These are phyloP conservation scores for Funneliformis caledonium DNA, from an alignment of 371 early-diverging fungal genomes.

Conservation along the genomic window DNA sequence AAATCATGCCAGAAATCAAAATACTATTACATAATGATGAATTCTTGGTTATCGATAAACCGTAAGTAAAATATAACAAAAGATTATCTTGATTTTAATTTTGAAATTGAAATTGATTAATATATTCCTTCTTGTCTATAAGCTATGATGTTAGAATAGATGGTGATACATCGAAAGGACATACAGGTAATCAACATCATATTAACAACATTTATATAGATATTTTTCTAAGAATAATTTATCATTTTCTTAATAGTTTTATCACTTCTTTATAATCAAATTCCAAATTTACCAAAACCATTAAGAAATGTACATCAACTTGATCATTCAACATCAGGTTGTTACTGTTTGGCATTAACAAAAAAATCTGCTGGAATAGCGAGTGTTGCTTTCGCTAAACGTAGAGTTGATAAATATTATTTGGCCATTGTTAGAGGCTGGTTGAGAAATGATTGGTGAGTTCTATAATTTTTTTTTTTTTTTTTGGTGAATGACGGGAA, in stretches of 20 bases:
- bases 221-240: not conserved
- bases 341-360: slow-evolving; percentile 50
- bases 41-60: slow-evolving; percentile 39
- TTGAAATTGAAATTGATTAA: too few species aligned
- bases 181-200: slow-evolving; percentile 24
- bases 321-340: slow-evolving; percentile 53
- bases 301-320: slow-evolving; percentile 53
- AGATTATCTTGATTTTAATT: not conserved
- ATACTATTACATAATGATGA: slow-evolving; percentile 28
- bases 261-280: slow-evolving; percentile 26
- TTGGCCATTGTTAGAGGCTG: slow-evolving; percentile 54
- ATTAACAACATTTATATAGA: not conserved
- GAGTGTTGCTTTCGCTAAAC: slow-evolving; percentile 47
- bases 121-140: not conserved
- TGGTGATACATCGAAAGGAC: slow-evolving; percentile 23
- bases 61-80: not conserved
- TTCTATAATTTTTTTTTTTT: not conserved
- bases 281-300: slow-evolving; percentile 32
- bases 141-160: slow-evolving; percentile 40
- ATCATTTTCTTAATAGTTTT: not conserved
- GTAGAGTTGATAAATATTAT: slow-evolving; percentile 53
- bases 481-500: not conserved
- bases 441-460: slow-evolving; percentile 41
- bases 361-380: slow-evolving; percentile 48
- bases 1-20: not conserved